Conservation (phyloP, 345 rosid species). For the Adansonia digitata region DNA sequence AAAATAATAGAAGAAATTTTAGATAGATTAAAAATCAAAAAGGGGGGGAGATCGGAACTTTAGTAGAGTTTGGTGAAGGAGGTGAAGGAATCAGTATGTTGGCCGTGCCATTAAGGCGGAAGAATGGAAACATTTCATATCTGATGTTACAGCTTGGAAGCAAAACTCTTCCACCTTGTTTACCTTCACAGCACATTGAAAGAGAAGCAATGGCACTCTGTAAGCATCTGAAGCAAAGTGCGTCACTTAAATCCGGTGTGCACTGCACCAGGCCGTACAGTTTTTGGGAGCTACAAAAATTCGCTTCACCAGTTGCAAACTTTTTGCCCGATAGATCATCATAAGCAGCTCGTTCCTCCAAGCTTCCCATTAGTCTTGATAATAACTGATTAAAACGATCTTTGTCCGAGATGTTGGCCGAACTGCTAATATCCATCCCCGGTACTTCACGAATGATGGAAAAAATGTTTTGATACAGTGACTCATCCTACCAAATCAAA, state of each 20-base stretch:
- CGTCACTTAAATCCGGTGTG: slow-evolving; percentile 12
- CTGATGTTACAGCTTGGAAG: slow-evolving; percentile 32
- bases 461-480: slow-evolving; percentile 5
- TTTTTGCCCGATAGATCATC: neutral
- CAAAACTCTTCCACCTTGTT: slow-evolving; percentile 24
- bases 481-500: slow-evolving; percentile 4
- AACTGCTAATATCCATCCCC: neutral
- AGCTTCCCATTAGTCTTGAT: neutral
- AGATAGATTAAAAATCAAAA: no score
- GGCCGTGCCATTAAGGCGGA: neutral
- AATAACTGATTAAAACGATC: neutral
- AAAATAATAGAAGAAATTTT: no score
- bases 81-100: neutral
- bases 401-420: neutral
- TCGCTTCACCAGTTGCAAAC: slow-evolving; percentile 9
- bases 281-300: neutral
- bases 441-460: slow-evolving; percentile 7
- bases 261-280: slow-evolving; percentile 26
- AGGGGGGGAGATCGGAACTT: neutral
- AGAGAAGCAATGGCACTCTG: neutral
- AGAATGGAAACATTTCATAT: slow-evolving; percentile 27
- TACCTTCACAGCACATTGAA: neutral
- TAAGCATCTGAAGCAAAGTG: slow-evolving; percentile 20
- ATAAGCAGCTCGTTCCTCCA: neutral
- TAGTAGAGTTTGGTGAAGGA: neutral